Percentiles rank a stretch among this genome's conserved stretches.
phyloP scores from a whole-genome alignment of 2,329 filamentous ascomycete genomes.

The Stemphylium lycopersici region DNA sequence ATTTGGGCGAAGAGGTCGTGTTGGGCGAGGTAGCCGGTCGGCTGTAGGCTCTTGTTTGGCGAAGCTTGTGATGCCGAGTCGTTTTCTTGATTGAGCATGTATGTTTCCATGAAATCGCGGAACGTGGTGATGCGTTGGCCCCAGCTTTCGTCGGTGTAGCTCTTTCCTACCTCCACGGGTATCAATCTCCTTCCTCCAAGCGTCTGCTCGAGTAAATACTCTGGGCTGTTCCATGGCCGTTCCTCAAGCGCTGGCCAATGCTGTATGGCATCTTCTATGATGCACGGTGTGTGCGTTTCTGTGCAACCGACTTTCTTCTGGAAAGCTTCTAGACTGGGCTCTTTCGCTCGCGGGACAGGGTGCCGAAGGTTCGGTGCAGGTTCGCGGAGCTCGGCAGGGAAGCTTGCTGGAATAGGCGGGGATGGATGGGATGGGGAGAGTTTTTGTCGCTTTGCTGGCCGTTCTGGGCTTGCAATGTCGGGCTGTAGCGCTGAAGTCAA shows the following conservation, averaged over 20 bases:
- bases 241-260: constrained; percentile 80
- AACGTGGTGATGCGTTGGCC: constrained; percentile 82
- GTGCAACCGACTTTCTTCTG: constrained; percentile 33
- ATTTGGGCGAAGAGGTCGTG: constrained; percentile 87
- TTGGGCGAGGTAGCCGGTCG: constrained; percentile 86
- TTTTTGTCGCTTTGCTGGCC: constrained; percentile 28
- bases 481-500: neutral
- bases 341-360: constrained; percentile 28
- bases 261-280: constrained; percentile 69
- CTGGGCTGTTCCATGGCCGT: constrained; percentile 72
- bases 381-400: constrained; percentile 19
- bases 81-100: constrained; percentile 56
- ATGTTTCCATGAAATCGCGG: constrained; percentile 67
- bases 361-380: constrained; percentile 17
- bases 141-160: constrained; percentile 87
- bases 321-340: constrained; percentile 34
- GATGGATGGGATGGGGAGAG: neutral
- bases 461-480: neutral
- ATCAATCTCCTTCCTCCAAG: constrained; percentile 79
- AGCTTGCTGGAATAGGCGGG: constrained; percentile 16
- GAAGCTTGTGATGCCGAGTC: neutral
- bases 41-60: neutral
- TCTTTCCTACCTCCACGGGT: constrained; percentile 83
- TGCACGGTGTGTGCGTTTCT: constrained; percentile 58
- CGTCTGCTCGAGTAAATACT: constrained; percentile 76